Conservation (phyloP, 495 filamentous ascomycete species). For the Aspergillus conjunctus region DNA sequence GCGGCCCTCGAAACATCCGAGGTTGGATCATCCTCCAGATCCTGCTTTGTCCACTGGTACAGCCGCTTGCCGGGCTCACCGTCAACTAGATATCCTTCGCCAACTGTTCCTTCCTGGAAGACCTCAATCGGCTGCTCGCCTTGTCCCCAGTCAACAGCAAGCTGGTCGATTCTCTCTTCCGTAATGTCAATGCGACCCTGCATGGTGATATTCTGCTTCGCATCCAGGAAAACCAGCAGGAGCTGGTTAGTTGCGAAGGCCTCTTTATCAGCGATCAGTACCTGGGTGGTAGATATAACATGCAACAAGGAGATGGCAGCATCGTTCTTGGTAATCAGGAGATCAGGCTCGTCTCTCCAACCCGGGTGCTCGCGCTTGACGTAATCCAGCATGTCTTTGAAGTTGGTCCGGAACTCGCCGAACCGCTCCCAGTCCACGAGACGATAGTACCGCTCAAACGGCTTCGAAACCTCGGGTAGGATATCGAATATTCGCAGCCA, state of each 20-base stretch:
- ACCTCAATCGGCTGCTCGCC: background rate
- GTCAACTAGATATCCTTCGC: background rate
- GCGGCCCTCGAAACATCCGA: background rate
- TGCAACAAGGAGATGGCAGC: background rate
- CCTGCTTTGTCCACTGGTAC: background rate
- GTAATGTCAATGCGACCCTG: slow-evolving; percentile 9
- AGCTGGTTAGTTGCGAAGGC: slow-evolving; percentile 16
- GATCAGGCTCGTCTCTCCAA: background rate
- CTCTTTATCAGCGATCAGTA: slow-evolving; percentile 11
- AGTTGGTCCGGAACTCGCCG: background rate
- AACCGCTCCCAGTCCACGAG: background rate
- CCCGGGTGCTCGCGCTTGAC: slow-evolving; percentile 4
- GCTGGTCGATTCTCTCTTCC: background rate
- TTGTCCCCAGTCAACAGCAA: background rate
- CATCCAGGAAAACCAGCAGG: slow-evolving; percentile 7
- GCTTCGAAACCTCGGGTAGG: slow-evolving; percentile 14
- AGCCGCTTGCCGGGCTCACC: background rate
- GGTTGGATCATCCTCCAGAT: background rate
- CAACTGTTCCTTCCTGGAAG: slow-evolving; percentile 4
- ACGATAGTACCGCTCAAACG: background rate
- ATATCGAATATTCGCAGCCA: slow-evolving; percentile 18
- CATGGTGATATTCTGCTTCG: background rate
- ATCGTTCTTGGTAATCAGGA: slow-evolving; percentile 5
- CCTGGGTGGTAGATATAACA: background rate
- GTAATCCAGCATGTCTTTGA: slow-evolving; percentile 4